These are phyloP conservation scores for Oidiodendron maius DNA, from an alignment of 495 filamentous ascomycete genomes.

Conservation along the genomic window DNA sequence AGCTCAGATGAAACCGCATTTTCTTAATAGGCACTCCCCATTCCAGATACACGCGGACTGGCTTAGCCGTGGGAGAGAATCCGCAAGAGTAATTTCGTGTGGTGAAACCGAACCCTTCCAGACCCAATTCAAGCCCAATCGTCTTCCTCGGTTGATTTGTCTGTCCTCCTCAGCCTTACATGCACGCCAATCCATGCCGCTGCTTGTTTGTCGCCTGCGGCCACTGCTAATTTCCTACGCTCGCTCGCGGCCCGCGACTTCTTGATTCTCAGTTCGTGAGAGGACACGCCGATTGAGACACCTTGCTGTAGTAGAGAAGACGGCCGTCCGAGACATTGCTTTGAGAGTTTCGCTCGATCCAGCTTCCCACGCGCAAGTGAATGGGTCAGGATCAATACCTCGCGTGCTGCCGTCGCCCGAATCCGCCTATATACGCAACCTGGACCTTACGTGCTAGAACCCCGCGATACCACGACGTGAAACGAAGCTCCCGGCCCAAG, in stretches of 20 bases:
- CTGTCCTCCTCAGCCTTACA: conserved; percentile 18
- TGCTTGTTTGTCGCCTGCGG: conserved; percentile 23
- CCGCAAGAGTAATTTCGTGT: too few species aligned
- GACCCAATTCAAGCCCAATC: too few species aligned
- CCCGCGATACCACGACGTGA: conserved; percentile 20
- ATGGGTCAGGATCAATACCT: not conserved
- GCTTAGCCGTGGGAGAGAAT: too few species aligned
- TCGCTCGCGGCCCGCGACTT: conserved; percentile 9
- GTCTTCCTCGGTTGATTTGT: conserved; percentile 1
- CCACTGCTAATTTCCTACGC: conserved; percentile 24
- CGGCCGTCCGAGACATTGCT: too few species aligned
- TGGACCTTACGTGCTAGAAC: conserved; percentile 18
- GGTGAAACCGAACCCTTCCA: too few species aligned
- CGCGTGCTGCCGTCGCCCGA: conserved; percentile 13
- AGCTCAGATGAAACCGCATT: too few species aligned
- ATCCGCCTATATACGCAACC: conserved; percentile 21
- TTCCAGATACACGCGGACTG: too few species aligned
- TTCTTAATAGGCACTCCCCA: too few species aligned
- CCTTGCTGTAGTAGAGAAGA: conserved; percentile 10
- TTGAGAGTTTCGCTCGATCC: too few species aligned
- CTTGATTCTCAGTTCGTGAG: too few species aligned
- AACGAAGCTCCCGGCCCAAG: conserved; percentile 18
- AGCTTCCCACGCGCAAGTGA: too few species aligned
- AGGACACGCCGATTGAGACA: conserved; percentile 3
- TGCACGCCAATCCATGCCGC: conserved; percentile 18